phyloP scores from a whole-genome alignment of 2,329 filamentous ascomycete genomes.

The Pseudodiploospora longispora region DNA sequence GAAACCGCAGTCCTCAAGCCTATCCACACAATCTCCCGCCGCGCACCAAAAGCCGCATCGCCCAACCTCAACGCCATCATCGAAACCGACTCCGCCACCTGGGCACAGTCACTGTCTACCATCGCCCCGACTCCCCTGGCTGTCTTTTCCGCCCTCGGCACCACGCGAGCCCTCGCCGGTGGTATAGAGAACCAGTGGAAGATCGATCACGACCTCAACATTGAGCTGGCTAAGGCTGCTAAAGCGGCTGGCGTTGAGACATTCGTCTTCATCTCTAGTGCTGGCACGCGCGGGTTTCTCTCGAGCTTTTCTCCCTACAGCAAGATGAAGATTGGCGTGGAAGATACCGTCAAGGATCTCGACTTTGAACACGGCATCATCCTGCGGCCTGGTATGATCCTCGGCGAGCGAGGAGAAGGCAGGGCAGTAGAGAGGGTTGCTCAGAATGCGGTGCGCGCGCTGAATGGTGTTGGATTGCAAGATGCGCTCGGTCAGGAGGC shows the following conservation, averaged over 20 bases:
- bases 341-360: conserved; percentile 64
- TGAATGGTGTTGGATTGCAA: conserved; percentile 51
- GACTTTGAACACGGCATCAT: conserved; percentile 75
- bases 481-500: conserved; percentile 67
- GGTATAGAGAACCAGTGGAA: conserved; percentile 73
- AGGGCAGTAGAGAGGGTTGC: conserved; percentile 51
- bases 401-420: conserved; percentile 59
- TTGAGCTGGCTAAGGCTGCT: conserved; percentile 68
- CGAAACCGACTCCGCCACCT: conserved; percentile 59
- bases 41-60: conserved; percentile 46
- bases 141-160: conserved; percentile 74
- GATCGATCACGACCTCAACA: conserved; percentile 81
- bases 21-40: conserved; percentile 59
- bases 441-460: conserved; percentile 43
- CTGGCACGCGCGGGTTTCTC: conserved; percentile 35
- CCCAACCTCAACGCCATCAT: conserved; percentile 55
- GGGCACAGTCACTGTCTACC: conserved; percentile 52
- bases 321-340: conserved; percentile 80
- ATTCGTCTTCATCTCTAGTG: conserved; percentile 68
- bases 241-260: conserved; percentile 63
- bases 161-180: conserved; percentile 68
- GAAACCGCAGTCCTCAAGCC: conserved; percentile 41
- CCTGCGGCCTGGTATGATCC: conserved; percentile 63
- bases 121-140: conserved; percentile 49
- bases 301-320: conserved; percentile 40